Percentiles rank a stretch among this genome's conserved stretches.
These are phyloP conservation scores for Aspergillus bombycis DNA, from an alignment of 2,329 filamentous ascomycete genomes.

Conservation along the genomic window DNA sequence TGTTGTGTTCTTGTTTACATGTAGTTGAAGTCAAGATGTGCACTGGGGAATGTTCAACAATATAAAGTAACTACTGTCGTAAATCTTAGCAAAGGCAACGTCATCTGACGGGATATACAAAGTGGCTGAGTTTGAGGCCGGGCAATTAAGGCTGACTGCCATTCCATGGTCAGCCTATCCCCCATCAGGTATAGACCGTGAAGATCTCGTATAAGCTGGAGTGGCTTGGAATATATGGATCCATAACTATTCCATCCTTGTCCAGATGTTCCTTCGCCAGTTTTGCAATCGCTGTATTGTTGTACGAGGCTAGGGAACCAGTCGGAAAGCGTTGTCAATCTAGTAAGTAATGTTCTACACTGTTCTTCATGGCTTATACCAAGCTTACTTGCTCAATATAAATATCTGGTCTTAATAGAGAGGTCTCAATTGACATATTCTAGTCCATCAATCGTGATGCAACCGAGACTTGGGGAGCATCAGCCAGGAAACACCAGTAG, in stretches of 20 bases:
- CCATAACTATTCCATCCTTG: background rate
- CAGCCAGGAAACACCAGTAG: conserved; percentile 53
- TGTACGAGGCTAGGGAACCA: too few species aligned
- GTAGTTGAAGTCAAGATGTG: background rate
- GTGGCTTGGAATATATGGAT: background rate
- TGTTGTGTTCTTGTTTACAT: background rate
- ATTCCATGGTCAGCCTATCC: background rate
- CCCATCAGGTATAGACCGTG: background rate
- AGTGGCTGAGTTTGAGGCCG: background rate
- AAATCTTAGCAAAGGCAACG: background rate
- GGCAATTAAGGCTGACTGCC: background rate
- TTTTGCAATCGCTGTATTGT: background rate
- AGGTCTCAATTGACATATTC: too few species aligned
- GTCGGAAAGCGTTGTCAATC: too few species aligned
- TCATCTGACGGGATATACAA: background rate
- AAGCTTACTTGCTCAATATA: too few species aligned
- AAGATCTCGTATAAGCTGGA: background rate
- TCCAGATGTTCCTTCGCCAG: background rate
- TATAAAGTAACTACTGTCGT: background rate
- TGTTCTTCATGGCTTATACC: too few species aligned
- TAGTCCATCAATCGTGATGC: conserved; percentile 25
- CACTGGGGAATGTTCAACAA: background rate
- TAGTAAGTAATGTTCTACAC: too few species aligned
- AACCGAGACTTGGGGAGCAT: conserved; percentile 34
- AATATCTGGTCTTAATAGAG: too few species aligned